Conservation (phyloP, 2,329 filamentous ascomycete species). For the Rachicladosporium sp. region DNA sequence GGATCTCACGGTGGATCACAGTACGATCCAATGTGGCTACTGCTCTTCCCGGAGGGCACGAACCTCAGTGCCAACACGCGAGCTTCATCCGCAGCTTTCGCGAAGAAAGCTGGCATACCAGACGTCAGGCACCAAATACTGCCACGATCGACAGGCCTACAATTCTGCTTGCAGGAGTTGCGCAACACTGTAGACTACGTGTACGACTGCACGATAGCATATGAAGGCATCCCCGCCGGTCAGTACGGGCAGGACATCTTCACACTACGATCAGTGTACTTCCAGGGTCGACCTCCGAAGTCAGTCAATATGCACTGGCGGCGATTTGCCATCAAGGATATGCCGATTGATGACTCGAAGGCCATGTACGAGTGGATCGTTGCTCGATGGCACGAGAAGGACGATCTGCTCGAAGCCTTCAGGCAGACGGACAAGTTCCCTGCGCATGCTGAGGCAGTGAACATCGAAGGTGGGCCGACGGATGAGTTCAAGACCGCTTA, state of each 20-base stretch:
- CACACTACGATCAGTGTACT: constrained; percentile 72
- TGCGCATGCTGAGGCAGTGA: constrained; percentile 38
- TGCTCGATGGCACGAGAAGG: constrained; percentile 82
- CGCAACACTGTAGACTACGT: constrained; percentile 64
- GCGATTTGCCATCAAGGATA: constrained; percentile 64
- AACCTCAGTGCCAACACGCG: constrained; percentile 67
- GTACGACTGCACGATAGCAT: constrained; percentile 90
- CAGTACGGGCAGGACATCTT: constrained; percentile 80
- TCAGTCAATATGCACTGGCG: constrained; percentile 97
- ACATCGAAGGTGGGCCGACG: constrained; percentile 19
- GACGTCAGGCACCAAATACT: constrained; percentile 62
- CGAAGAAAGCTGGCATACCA: constrained; percentile 56
- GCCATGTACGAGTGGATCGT: constrained; percentile 73
- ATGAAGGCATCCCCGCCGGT: constrained; percentile 77
- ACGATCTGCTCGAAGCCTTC: constrained; percentile 72
- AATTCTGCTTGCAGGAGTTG: constrained; percentile 67
- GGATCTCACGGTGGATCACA: constrained; percentile 17
- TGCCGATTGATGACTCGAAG: constrained; percentile 62
- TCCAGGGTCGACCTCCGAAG: constrained; percentile 78
- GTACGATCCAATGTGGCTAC: constrained; percentile 66
- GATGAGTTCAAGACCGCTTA: constrained; percentile 27
- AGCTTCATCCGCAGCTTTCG: constrained; percentile 58
- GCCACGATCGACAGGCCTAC: constrained; percentile 68
- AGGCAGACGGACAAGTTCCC: constrained; percentile 67
- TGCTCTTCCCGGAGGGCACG: constrained; percentile 80